Evolutionary conservation across 2,329 filamentous ascomycete species (phyloP).

Genomic region (Arthroderma uncinatum): DNA sequence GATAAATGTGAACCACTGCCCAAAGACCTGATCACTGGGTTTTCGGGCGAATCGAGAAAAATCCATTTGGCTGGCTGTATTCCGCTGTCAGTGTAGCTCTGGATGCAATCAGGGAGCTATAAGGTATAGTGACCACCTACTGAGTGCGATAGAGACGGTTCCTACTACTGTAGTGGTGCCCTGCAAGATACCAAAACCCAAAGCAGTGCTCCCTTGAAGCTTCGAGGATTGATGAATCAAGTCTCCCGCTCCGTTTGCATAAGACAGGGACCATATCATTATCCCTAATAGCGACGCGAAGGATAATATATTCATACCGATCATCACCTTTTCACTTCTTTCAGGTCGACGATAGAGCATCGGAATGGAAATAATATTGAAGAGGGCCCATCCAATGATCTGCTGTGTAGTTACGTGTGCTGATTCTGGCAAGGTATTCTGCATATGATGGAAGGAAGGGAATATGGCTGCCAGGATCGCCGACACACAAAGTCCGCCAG

Average conservation of each 20-base stretch:
- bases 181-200: conserved; percentile 30
- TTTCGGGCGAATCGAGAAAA: conserved; percentile 34
- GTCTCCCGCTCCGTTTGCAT: conserved; percentile 8
- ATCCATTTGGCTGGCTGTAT: conserved; percentile 33
- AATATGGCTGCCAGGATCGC: conserved; percentile 15
- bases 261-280: conserved; percentile 12
- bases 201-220: background rate
- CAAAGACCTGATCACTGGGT: conserved; percentile 34
- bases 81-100: background rate
- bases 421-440: conserved; percentile 26
- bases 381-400: conserved; percentile 29
- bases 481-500: conserved; percentile 27
- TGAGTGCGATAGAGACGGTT: conserved; percentile 36
- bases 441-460: conserved; percentile 25
- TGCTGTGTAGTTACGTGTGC: conserved; percentile 26
- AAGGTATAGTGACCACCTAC: background rate
- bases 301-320: conserved; percentile 5
- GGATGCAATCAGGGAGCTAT: background rate
- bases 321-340: conserved; percentile 7
- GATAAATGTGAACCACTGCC: conserved; percentile 25
- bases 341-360: conserved; percentile 38
- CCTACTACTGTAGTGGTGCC: conserved; percentile 37
- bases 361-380: conserved; percentile 28
- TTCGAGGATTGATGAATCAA: conserved; percentile 1
- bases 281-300: conserved; percentile 10